phyloP scores from a whole-genome alignment of 768 basidiomycete species.

The Xerocomellus chrysenteron region DNA sequence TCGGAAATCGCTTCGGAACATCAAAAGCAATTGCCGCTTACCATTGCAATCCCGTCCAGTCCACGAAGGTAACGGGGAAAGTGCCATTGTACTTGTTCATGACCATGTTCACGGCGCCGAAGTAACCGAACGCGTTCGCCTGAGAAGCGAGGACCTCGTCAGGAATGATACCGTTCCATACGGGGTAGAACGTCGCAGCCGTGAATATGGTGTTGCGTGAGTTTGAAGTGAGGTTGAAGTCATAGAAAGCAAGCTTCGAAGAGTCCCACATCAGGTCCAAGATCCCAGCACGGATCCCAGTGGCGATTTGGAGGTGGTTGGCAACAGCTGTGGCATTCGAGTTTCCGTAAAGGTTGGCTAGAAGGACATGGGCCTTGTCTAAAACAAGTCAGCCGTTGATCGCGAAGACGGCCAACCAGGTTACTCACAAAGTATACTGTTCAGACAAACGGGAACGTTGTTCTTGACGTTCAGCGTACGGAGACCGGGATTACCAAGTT shows the following conservation, averaged over 20 bases:
- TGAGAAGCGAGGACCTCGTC: constrained; percentile 57
- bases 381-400: not conserved
- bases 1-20: not conserved
- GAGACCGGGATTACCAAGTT: constrained; percentile 51
- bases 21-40: constrained; percentile 25
- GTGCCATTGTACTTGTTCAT: constrained; percentile 88
- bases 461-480: constrained; percentile 69
- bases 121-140: constrained; percentile 66
- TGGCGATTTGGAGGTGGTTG: constrained; percentile 56
- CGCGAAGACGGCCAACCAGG: not conserved
- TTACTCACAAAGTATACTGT: constrained; percentile 77
- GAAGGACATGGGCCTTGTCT: constrained; percentile 64
- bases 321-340: constrained; percentile 43
- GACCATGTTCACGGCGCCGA: constrained; percentile 74
- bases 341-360: constrained; percentile 60
- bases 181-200: constrained; percentile 78
- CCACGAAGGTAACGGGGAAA: constrained; percentile 74
- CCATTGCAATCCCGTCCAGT: constrained; percentile 79
- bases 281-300: constrained; percentile 61
- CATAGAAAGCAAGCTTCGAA: constrained; percentile 83
- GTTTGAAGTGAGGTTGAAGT: constrained; percentile 77
- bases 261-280: constrained; percentile 88
- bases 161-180: constrained; percentile 87
- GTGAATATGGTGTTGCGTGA: constrained; percentile 65
- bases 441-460: constrained; percentile 74